Base-by-base conservation (phyloP, 2,329 filamentous ascomycete genomes). In the Berkeleyomyces basicola region DNA sequence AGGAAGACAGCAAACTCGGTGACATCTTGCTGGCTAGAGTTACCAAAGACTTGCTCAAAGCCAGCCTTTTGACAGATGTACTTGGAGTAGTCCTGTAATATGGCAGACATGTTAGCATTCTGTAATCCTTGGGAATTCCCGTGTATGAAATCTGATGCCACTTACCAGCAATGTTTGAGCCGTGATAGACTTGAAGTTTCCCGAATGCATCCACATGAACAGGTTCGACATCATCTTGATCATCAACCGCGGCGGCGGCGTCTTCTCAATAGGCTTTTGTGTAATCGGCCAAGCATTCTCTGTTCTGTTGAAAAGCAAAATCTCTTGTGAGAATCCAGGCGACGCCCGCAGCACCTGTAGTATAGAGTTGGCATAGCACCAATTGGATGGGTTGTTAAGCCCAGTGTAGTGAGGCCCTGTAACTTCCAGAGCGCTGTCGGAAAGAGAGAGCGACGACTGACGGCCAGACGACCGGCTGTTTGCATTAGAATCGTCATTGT, bases 281-380 rank as follows among this genome's bases (percentile, higher is more conserved):
- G 89, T 72, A 71, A 87, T 77, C 79, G 84, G 82, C 78, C 90
- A 77, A 77, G 82, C 69, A 75, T 78, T 69, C 77, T 82, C 67
- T 86, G 82, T 78, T 73, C 80, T 69, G 70, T 76, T 68, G 53
- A 72, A 72, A 70, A 81, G 74, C 73, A 88, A 69, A 70, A 86
- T 70, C 76, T 86, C 76, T 74, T 83, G 71, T 74, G 81, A 76
- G 79, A 96, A 79, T 74, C 82, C 73, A 70, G 82, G 70, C 0
- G 90, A 92, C 1, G 85, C 86, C 64, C 88, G 87, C 16, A 96
- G 75, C 65, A 87, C 87, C 72, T 97, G 92, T 36, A 97, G 77
- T 0, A 86, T 85, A n/a, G 89, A 86, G 72, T 96, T 96, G 78
- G 93, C 90, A 70, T 96, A 96, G 71, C 92, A 96, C 67, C 87